Percentiles rank a stretch among this genome's conserved stretches.
These are phyloP conservation scores for Russula vinacea DNA, from an alignment of 768 basidiomycete genomes.

Conservation along the genomic window DNA sequence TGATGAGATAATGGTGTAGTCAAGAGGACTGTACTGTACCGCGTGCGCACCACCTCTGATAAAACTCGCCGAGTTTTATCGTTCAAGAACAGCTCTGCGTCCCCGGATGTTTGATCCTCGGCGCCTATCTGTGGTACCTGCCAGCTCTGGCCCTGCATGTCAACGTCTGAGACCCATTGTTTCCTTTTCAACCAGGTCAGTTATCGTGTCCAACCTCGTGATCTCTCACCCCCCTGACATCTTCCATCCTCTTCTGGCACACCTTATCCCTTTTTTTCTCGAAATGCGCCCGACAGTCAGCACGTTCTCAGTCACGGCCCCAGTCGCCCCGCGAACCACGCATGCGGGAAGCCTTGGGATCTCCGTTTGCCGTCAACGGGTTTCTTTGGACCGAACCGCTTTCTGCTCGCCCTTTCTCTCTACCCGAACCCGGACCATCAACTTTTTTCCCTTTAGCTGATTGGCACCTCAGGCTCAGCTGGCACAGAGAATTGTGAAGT, in stretches of 20 bases:
- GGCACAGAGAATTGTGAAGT: neutral
- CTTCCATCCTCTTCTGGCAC: conserved; percentile 21
- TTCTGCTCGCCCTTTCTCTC: neutral
- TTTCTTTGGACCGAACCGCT: neutral
- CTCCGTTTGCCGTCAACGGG: conserved; percentile 19
- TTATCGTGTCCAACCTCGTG: conserved; percentile 18
- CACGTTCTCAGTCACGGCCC: conserved; percentile 21
- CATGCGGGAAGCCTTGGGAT: conserved; percentile 19
- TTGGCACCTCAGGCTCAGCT: neutral
- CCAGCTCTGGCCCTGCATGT: neutral
- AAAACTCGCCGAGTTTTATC: neutral
- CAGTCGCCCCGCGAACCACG: conserved; percentile 25
- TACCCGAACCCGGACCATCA: neutral
- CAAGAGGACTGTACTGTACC: neutral
- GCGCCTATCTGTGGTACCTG: neutral
- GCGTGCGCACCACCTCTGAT: too few species aligned
- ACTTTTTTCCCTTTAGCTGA: neutral
- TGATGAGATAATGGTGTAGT: conserved; percentile 10
- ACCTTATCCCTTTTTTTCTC: conserved; percentile 8
- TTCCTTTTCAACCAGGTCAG: conserved; percentile 15
- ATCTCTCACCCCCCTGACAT: conserved; percentile 16
- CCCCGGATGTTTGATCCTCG: neutral
- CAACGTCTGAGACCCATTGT: conserved; percentile 1
- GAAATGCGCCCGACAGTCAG: conserved; percentile 6
- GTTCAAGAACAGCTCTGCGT: conserved; percentile 1